Conservation (phyloP, 2,329 filamentous ascomycete species). For the Claviceps sp. region DNA sequence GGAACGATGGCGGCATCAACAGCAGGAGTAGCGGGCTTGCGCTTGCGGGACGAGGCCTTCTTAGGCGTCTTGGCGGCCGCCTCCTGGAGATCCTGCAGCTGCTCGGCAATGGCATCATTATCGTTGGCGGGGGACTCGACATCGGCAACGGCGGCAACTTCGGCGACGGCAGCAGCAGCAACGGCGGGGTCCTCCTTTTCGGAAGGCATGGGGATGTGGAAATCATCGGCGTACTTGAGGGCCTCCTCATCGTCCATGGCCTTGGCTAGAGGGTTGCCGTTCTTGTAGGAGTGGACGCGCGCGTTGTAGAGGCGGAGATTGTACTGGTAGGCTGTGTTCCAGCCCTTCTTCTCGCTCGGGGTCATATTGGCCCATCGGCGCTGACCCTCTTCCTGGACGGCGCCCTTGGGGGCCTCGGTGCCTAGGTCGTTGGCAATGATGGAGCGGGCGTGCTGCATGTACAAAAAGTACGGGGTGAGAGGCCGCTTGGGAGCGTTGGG, state of each 20-base stretch:
- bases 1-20: constrained; percentile 14
- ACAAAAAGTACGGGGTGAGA: constrained; percentile 88
- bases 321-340: constrained; percentile 56
- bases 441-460: constrained; percentile 75
- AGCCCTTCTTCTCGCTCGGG: constrained; percentile 54
- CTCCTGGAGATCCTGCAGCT: constrained; percentile 41
- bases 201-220: constrained; percentile 39
- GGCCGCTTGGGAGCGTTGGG: constrained; percentile 92
- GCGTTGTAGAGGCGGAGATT: constrained; percentile 54
- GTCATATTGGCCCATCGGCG: constrained; percentile 73
- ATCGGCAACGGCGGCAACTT: constrained; percentile 38
- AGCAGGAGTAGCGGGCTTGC: constrained; percentile 39
- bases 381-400: constrained; percentile 78
- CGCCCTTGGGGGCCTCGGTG: constrained; percentile 63
- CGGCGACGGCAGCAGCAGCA: constrained; percentile 27
- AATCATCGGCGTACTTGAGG: constrained; percentile 44
- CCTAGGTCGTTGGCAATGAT: constrained; percentile 72
- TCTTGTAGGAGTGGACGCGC: constrained; percentile 51
- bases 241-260: constrained; percentile 50
- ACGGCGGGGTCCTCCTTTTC: constrained; percentile 26
- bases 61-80: constrained; percentile 46
- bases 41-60: constrained; percentile 40
- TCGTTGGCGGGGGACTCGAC: constrained; percentile 25
- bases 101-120: constrained; percentile 45
- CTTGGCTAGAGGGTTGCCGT: constrained; percentile 43